Base-by-base conservation (phyloP, 31 red algal species). In the Odonthalia washingtoniensis region DNA sequence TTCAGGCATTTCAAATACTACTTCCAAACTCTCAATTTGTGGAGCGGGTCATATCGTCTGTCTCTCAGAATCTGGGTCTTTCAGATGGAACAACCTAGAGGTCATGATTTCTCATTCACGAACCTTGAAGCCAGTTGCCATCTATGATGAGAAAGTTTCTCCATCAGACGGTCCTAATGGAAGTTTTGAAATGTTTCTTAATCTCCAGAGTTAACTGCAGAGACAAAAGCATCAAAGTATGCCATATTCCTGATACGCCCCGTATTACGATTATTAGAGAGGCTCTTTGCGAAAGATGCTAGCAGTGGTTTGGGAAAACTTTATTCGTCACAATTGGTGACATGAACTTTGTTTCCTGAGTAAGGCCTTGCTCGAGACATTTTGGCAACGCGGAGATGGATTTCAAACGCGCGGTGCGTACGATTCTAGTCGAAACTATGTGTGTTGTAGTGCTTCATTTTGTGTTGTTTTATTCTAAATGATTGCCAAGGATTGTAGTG, bases 61-160 rank as follows among this genome's bases (percentile, higher is more conserved):
- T 26, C 81, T 81, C 82, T 85, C 68, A 61, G 81, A n/a, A 43
- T 91, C 89, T 27, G 89, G 89, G 0, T 81, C 89, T 34, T 91
- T 26, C 44, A 86, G 60, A 52, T 86, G 57, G 36, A 66, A 86
- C 1, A 46, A 27, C 12, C 89, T 81, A 36, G 80, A 61, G 16
- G 2, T 45, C 38, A 81, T 57, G 35, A 30, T 39, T 65, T 90
- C 87, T 78, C 87, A 90, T 34, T 33, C 78, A 1, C 87, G 60
- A n/a, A 83, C 87, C 0, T 40, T 57, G 60, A 26, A 46, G 62
- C 27, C 21, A 30, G 5, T 33, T 21, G 53, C 14, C 27, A 31
- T 27, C 14, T 45, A 27, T 5, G 18, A 17, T 67, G 32, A 30
- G 34, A 40, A 33, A n/a, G n/a, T n/a, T n/a, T n/a, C n/a, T n/a